Base-by-base conservation (phyloP, 768 basidiomycete species). In the Mycena indigotica region DNA sequence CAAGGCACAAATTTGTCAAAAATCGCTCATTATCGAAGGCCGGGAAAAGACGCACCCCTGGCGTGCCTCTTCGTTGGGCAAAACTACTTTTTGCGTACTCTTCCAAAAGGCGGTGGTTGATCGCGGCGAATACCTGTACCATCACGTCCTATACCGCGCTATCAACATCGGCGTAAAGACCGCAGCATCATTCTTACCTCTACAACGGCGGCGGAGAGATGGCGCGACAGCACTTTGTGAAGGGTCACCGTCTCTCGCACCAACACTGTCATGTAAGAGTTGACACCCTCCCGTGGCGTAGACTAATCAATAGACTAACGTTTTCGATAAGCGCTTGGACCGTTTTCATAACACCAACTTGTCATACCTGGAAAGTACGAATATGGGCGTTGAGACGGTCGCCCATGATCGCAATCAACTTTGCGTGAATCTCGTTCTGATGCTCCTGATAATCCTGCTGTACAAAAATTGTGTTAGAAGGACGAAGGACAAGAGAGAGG, bases 361-460 rank as follows among this genome's bases (percentile, higher is more conserved):
- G n/a, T n/a, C n/a, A n/a, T n/a, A n/a, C 93, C 77, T 91, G 87
- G 52, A 98, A 79, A 24, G 89, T 80, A 65, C 84, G 87, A 69
- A 93, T 88, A 70, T 98, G 96, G 1, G 89, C 86, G 64, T 79
- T 84, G 44, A 98, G 77, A 55, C 96, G 84, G 73, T 98, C 96
- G 35, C 94, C 89, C 97, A 99, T 99, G 74, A 98, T 99, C 40
- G 93, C 91, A 58, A 99, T 89, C 54, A 99, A 80, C 77, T 99
- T 99, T 51, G 93, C 84, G 72, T 98, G 96, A 53, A 99, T 98
- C 78, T 98, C 97, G 68, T 96, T 92, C 73, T 99, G 97, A 73
- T 99, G 97, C 72, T 98, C 97, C 80, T 98, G 96, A 68, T 91
- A 98, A 72, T 98, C 97, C 89, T 95, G 67, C 55, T 52, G n/a